Evolutionary conservation across 75 land plant species (phyloP).

Genomic region (Pinus tabuliformis): DNA sequence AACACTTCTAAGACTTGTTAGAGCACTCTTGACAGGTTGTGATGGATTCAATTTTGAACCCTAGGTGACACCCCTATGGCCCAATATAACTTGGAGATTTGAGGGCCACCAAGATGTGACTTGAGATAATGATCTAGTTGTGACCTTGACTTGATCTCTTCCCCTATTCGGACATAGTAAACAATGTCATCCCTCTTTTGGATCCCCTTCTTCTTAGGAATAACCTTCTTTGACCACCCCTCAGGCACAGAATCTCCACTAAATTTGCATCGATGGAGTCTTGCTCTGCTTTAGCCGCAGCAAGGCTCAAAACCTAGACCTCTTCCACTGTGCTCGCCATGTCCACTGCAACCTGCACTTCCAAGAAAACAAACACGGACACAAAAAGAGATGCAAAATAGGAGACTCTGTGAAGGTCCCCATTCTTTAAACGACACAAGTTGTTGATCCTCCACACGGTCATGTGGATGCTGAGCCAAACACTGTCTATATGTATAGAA

Average conservation of each 20-base stretch:
- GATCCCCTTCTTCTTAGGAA: conserved; percentile 43
- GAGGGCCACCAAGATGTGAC: conserved; percentile 62
- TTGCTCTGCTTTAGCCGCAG: too few relatives aligned
- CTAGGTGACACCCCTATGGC: too few relatives aligned
- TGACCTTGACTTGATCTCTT: conserved; percentile 55
- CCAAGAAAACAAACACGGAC: neutral
- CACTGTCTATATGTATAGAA: too few relatives aligned
- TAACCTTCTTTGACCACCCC: conserved; percentile 7
- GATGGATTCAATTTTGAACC: too few relatives aligned
- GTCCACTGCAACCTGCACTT: neutral
- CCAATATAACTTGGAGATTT: conserved; percentile 74
- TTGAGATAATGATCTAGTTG: conserved; percentile 75
- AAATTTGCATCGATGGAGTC: neutral
- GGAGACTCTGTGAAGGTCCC: too few relatives aligned
- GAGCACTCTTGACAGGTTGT: too few relatives aligned
- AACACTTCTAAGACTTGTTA: too few relatives aligned
- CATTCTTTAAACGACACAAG: neutral
- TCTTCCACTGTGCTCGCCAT: conserved; percentile 3
- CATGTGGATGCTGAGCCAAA: neutral
- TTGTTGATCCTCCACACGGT: neutral
- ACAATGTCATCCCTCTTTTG: conserved; percentile 60
- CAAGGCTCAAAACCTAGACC: conserved; percentile 1
- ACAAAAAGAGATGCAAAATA: neutral
- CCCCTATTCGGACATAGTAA: conserved; percentile 66
- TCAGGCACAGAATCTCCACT: neutral